Conservation (phyloP, 345 rosid genomes). For the Cochlearia excelsa region DNA sequence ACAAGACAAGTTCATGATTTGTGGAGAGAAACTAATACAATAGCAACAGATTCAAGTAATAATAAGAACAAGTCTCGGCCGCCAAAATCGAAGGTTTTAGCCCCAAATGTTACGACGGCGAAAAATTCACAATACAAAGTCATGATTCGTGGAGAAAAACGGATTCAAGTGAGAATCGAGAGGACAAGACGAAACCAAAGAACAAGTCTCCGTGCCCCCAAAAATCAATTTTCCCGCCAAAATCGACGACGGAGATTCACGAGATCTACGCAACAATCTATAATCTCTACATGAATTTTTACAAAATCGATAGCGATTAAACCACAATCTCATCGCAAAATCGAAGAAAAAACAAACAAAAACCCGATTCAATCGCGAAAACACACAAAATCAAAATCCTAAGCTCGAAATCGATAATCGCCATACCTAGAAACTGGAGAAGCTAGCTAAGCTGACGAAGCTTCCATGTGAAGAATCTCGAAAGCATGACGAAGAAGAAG, state of each 20-base stretch:
- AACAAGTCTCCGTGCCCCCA: neutral
- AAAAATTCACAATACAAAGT: too few relatives aligned
- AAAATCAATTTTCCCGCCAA: slow-evolving; percentile 41
- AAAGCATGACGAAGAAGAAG: neutral
- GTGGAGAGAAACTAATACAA: neutral
- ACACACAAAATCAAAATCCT: neutral
- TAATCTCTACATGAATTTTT: too few relatives aligned
- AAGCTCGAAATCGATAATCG: slow-evolving; percentile 10
- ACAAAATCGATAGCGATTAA: slow-evolving; percentile 3
- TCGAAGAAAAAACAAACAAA: neutral
- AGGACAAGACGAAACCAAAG: too few relatives aligned
- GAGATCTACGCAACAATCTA: neutral
- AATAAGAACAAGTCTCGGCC: neutral
- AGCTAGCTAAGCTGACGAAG: neutral
- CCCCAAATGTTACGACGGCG: too few relatives aligned
- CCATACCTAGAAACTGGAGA: slow-evolving; percentile 16
- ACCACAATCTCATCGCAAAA: neutral
- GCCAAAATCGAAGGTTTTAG: too few relatives aligned
- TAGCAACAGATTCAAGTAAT: slow-evolving; percentile 6
- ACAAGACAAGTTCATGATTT: slow-evolving; percentile 2
- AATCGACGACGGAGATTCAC: slow-evolving; percentile 3
- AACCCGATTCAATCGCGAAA: slow-evolving; percentile 19
- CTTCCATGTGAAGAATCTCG: too few relatives aligned
- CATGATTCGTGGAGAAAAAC: too few relatives aligned
- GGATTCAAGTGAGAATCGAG: too few relatives aligned